phyloP scores from a whole-genome alignment of 2,329 filamentous ascomycete genomes.

The Dothistroma septosporum region DNA sequence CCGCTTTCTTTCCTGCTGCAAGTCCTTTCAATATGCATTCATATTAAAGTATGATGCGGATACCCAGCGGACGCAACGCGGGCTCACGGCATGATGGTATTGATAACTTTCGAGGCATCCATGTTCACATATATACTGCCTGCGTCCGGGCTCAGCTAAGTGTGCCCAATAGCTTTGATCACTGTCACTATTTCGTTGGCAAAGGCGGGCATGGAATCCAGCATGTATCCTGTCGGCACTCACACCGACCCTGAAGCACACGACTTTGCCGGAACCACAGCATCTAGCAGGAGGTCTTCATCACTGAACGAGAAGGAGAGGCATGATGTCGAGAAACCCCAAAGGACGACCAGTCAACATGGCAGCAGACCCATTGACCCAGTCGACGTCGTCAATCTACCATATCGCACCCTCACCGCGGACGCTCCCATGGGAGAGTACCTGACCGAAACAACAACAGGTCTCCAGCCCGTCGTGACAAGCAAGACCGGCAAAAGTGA shows the following conservation, averaged over 20 bases:
- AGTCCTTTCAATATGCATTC: slow-evolving; percentile 4
- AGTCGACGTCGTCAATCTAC: slow-evolving; percentile 21
- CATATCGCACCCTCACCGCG: slow-evolving; percentile 22
- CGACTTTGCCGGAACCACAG: not conserved
- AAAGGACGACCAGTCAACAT: not conserved
- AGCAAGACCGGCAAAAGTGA: slow-evolving; percentile 31
- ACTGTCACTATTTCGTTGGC: not conserved
- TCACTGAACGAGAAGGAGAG: slow-evolving; percentile 9
- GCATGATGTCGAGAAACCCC: slow-evolving; percentile 1
- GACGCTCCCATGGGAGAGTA: slow-evolving; percentile 29
- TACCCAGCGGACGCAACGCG: slow-evolving; percentile 13
- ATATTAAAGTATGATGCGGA: slow-evolving; percentile 6
- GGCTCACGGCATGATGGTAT: slow-evolving; percentile 5
- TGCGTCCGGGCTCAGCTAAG: not conserved
- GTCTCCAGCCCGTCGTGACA: slow-evolving; percentile 25
- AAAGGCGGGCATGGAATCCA: not conserved
- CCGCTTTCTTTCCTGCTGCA: slow-evolving; percentile 1
- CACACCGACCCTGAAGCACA: slow-evolving; percentile 5
- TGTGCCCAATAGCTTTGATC: not conserved
- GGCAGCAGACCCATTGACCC: not conserved
- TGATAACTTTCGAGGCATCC: not conserved
- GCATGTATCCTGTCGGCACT: not conserved
- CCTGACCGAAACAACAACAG: slow-evolving; percentile 24
- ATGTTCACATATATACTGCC: not conserved
- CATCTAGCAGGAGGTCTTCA: slow-evolving; percentile 3